Evolutionary conservation across 805 yeast species (phyloP), one percentile per base, ranked within the genome.

Genomic region (Vanderwaltozyma polyspora): DNA sequence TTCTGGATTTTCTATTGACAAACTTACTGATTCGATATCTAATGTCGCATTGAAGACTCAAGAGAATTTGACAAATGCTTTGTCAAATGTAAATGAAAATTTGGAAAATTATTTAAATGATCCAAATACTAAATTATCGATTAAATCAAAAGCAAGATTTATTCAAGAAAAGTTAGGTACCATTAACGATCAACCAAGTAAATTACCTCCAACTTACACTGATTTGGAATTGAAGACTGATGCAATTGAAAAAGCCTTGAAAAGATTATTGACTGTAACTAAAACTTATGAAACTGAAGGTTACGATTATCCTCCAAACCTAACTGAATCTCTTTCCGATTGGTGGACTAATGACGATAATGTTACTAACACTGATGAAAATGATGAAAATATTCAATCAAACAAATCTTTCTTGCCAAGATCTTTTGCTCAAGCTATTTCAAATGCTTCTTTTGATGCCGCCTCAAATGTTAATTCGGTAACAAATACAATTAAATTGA

Each of bases 271-370:
- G n/a, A 43, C 60, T 4, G 68, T 73, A 35, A 67, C 79, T 5
- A 66, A 64, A 32, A 82, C 86, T 28, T 82, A 74, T 51, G 84
- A 72, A 48, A 73, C 79, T 41, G 80, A 79, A 45, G 72, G 81
- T 32, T 82, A 82, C 53, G 94, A 82, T 54, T 81, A 79, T 48
- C 94, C 94, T 18, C 89, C 91, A 35, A 79, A 79, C 53, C 57
- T 81, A 42, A 68, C 70, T 41, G 89, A 82, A 45, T 73, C 81
- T 29, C 64, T 74, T 17, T 62, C 63, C 31, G 78, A 79, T 45
- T 74, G 79, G 49, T 73, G 60, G 63, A 41, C 45, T 9, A 34
- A 40, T 14, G 33, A 39, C 3, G 28, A 31, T 6, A 37, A 29
- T 10, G 38, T 39, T 11, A 29, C 33, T 12, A 37, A 36, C 6